Conservation (phyloP, 495 filamentous ascomycete species). For the Hypomontagnella monticulosa region DNA sequence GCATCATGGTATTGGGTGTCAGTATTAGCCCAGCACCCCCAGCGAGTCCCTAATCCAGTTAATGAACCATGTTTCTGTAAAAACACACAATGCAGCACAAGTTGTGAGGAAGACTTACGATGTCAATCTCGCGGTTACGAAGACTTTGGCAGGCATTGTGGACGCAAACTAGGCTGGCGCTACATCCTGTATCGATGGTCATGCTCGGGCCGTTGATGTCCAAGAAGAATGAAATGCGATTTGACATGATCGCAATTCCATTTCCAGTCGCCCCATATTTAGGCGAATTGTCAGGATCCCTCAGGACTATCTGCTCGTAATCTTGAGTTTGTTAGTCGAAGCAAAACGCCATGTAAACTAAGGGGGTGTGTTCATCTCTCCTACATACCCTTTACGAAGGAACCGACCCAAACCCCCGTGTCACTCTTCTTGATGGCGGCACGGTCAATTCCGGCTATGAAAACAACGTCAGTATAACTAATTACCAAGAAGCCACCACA, state of each 20-base stretch:
- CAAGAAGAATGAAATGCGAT: constrained; percentile 62
- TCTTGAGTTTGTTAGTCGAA: constrained; percentile 34
- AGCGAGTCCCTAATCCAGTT: constrained; percentile 42
- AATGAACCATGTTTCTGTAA: background rate
- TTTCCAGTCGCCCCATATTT: constrained; percentile 45
- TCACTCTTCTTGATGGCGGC: constrained; percentile 42
- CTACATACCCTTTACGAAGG: constrained; percentile 49
- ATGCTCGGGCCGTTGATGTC: constrained; percentile 62
- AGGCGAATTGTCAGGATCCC: constrained; percentile 36
- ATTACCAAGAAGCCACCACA: constrained; percentile 20
- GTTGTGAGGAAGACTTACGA: constrained; percentile 26
- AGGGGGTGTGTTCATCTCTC: background rate
- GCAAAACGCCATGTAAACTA: background rate
- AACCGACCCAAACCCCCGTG: constrained; percentile 50
- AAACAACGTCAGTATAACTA: constrained; percentile 13
- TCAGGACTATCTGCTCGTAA: constrained; percentile 48
- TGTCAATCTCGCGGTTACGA: constrained; percentile 56
- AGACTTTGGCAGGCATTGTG: constrained; percentile 78
- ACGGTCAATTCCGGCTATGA: constrained; percentile 43
- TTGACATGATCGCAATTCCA: constrained; percentile 56
- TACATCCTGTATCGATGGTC: constrained; percentile 83
- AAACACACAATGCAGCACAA: background rate
- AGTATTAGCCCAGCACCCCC: constrained; percentile 46
- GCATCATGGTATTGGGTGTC: constrained; percentile 44
- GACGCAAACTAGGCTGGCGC: constrained; percentile 64